Evolutionary conservation across 768 basidiomycete genomes (phyloP).

Genomic region (Boletus tomentosulus): DNA sequence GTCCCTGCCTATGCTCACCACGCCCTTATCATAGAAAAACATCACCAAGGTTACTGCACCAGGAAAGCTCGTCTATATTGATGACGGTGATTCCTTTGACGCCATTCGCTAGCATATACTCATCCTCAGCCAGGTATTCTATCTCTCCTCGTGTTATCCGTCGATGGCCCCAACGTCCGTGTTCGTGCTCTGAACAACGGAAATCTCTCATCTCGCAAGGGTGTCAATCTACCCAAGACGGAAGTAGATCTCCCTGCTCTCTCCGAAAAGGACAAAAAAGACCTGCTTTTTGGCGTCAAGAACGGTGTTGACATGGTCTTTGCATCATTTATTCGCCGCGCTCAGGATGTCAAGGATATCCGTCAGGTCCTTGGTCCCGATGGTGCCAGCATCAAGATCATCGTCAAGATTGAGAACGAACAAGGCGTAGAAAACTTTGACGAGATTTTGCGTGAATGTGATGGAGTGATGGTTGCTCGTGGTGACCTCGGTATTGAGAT

Average conservation of each 20-base stretch:
- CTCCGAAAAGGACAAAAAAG: constrained; percentile 97
- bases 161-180: constrained; percentile 76
- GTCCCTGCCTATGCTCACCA: neutral
- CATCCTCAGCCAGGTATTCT: constrained; percentile 54
- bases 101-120: neutral
- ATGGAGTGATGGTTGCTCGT: constrained; percentile 99
- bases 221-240: constrained; percentile 98
- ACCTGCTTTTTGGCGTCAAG: constrained; percentile 90
- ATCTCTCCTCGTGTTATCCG: constrained; percentile 85
- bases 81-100: constrained; percentile 63
- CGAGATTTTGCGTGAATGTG: constrained; percentile 90
- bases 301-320: constrained; percentile 99
- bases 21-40: constrained; percentile 54
- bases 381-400: constrained; percentile 95
- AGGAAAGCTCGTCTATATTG: constrained; percentile 97
- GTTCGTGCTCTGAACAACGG: constrained; percentile 92
- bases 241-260: constrained; percentile 95
- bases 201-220: constrained; percentile 92
- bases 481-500: constrained; percentile 99
- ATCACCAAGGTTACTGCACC: constrained; percentile 92
- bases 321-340: constrained; percentile 97
- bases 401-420: constrained; percentile 99
- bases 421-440: constrained; percentile 99
- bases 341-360: constrained; percentile 91
- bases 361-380: constrained; percentile 91